Conservation (phyloP, 208 protist species). For the Tritrichomonas foetus region DNA sequence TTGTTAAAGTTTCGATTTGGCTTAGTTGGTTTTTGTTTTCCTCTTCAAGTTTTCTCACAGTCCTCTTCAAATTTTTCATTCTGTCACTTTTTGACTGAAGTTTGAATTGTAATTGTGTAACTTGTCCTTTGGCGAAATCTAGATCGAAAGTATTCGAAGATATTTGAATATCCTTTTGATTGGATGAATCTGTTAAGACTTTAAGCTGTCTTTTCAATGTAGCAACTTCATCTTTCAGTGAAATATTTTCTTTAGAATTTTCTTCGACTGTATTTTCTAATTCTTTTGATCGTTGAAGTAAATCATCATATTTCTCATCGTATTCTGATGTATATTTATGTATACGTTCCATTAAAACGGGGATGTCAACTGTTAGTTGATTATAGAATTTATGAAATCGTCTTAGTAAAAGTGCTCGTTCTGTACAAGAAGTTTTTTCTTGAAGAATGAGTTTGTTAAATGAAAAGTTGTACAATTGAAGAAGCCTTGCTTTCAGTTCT, state of each 20-base stretch:
- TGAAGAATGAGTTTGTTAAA: neutral
- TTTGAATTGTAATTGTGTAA: no score
- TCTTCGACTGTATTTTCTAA: neutral
- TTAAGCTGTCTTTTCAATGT: neutral
- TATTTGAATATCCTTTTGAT: neutral
- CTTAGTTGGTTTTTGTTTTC: no score
- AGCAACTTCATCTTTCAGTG: neutral
- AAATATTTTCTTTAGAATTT: neutral
- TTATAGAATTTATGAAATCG: neutral
- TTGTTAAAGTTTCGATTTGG: no score
- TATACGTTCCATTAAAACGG: neutral
- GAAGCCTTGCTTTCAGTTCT: neutral
- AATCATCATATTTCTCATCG: no score
- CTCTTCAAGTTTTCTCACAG: no score
- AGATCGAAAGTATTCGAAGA: no score
- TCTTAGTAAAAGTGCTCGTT: neutral
- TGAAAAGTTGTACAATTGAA: neutral
- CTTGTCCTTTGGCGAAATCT: no score
- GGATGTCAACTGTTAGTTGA: neutral
- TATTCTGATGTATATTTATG: no score
- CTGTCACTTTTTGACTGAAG: no score
- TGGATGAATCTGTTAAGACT: neutral
- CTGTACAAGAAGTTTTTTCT: neutral
- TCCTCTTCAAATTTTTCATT: no score
- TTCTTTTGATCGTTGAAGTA: neutral